Conservation (phyloP, 768 basidiomycete genomes). For the Gyrodon lividus region DNA sequence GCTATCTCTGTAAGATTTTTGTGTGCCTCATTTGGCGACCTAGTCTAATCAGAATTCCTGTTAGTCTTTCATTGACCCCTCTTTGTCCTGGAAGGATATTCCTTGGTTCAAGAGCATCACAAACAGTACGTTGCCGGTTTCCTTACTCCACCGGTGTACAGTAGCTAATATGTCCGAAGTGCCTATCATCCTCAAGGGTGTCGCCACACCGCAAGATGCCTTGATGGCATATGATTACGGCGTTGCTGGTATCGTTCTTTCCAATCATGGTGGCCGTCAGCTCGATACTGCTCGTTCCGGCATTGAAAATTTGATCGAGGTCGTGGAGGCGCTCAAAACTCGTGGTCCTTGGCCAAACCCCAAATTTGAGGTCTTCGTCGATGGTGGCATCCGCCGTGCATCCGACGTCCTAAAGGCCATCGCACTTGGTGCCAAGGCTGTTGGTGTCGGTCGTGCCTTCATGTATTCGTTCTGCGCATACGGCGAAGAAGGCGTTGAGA, state of each 20-base stretch:
- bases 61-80: conserved; percentile 89
- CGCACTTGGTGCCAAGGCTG: conserved; percentile 53
- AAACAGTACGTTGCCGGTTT: conserved; percentile 37
- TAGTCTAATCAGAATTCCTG: background rate
- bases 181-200: conserved; percentile 65
- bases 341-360: conserved; percentile 15
- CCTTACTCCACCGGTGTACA: background rate
- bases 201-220: conserved; percentile 45
- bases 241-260: conserved; percentile 50
- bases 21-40: background rate
- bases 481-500: conserved; percentile 78
- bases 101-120: conserved; percentile 62
- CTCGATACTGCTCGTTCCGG: conserved; percentile 46
- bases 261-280: conserved; percentile 60
- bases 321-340: conserved; percentile 10
- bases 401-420: conserved; percentile 51
- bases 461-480: conserved; percentile 83
- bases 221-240: conserved; percentile 34
- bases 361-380: conserved; percentile 41
- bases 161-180: conserved; percentile 31
- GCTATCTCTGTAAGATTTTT: conserved; percentile 69
- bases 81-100: conserved; percentile 80
- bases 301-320: conserved; percentile 29
- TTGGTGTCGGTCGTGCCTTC: conserved; percentile 80
- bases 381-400: conserved; percentile 49